Evolutionary conservation across 768 basidiomycete species (phyloP), one percentile per base, ranked within the genome.

Genomic region (Mycena haematopus): DNA sequence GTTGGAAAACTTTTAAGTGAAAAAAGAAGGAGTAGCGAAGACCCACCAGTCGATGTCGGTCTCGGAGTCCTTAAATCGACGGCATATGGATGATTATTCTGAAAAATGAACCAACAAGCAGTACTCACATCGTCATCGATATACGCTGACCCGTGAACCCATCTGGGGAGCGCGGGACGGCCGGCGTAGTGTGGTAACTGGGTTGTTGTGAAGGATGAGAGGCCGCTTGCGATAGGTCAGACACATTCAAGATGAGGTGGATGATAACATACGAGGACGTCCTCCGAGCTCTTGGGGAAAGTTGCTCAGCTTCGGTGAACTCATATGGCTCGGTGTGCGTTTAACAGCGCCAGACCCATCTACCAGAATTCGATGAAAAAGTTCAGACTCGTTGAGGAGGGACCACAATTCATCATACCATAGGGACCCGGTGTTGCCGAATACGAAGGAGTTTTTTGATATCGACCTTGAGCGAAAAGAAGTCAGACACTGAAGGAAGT

Each of bases 161-260:
- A 6, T 58, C 53, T 8, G 63, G 63, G n/a, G 63, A 59, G 47
- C 53, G 53, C 40, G 63, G 56, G 25, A 56, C 52, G 4, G 21
- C 19, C 2, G 51, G 56, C 22, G 27, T 22, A 44, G 42, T 50
- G 29, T 63, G 62, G 40, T 57, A 57, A 31, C 27, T 36, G 61
- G 52, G 52, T 33, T 52, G 62, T 17, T 45, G 55, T 22, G 60
- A 44, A 51, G 52, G 45, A 11, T 35, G 22, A 38, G 40, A 47
- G 13, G 45, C 33, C 6, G 36, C 47, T 42, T 50, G 36, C 17
- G 52, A 25, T 44, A 15, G 17, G 21, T 14, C 40, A 38, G 35
- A 51, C 17, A 35, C 49, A 35, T 17, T 8, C 31, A 13, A 11
- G 4, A 44, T 9, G 29, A 13, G 24, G 24, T 2, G 9, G 27